A percentile compares a stretch with the other conserved stretches of the same genome.
Evolutionary conservation across 1,284 basidiomycete species (phyloP).

Genomic region (Ceratorhiza oryzae-sativae): DNA sequence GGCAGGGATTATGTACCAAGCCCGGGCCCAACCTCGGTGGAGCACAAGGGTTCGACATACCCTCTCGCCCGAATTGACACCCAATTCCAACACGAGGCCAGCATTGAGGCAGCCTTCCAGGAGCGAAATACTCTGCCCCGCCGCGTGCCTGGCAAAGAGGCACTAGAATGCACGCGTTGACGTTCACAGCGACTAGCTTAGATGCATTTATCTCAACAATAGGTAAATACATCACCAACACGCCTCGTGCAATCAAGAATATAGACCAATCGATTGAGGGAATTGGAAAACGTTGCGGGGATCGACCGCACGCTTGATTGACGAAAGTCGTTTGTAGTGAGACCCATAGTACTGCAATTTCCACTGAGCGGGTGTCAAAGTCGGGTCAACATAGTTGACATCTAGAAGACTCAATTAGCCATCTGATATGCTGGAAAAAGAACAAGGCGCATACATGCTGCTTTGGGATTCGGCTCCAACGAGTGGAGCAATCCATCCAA

Average conservation of each 20-base stretch:
- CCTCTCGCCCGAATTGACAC: neutral
- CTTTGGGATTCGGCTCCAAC: constrained; percentile 33
- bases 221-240: neutral
- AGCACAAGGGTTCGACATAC: neutral
- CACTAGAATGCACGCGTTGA: neutral
- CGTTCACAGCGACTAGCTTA: neutral
- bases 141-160: neutral
- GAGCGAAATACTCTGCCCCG: neutral
- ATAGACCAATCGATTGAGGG: constrained; percentile 40
- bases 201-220: neutral
- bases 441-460: neutral
- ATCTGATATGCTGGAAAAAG: too few species aligned
- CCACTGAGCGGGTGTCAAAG: constrained; percentile 39
- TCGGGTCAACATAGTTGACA: constrained; percentile 23
- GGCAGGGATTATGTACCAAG: neutral
- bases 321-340: constrained; percentile 13
- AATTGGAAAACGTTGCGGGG: constrained; percentile 40
- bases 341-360: constrained; percentile 2
- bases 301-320: constrained; percentile 37
- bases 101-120: neutral
- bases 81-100: neutral
- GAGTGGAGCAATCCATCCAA: neutral
- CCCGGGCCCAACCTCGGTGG: neutral
- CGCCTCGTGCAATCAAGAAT: neutral
- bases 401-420: neutral